A percentile compares a stretch with the other conserved stretches of the same genome.
Conservation (phyloP, 331 rosid genomes). For the Pyracantha coccinea region DNA sequence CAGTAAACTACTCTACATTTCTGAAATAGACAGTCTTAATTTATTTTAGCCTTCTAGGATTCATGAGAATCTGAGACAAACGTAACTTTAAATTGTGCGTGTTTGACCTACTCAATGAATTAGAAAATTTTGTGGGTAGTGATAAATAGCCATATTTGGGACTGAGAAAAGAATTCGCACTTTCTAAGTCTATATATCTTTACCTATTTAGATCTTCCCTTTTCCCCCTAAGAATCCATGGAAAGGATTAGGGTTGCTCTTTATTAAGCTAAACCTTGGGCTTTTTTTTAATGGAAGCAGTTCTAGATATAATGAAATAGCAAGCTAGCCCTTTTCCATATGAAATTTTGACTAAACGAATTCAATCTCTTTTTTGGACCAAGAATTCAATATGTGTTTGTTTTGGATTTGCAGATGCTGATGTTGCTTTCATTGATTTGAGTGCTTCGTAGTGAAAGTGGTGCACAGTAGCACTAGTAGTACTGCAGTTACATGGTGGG, state of each 20-base stretch:
- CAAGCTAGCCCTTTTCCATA: neutral
- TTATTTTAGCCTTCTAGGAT: neutral
- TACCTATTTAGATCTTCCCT: too few species aligned
- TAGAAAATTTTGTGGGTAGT: neutral
- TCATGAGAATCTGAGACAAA: neutral
- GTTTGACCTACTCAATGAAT: neutral
- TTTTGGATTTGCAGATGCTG: conserved; percentile 3
- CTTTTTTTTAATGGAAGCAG: too few species aligned
- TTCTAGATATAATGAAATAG: neutral
- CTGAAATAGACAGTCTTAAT: neutral
- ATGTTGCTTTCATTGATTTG: neutral
- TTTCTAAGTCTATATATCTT: neutral
- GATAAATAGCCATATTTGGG: neutral
- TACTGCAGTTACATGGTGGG: neutral
- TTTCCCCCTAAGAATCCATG: neutral
- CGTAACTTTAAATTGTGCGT: neutral
- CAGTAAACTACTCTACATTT: neutral
- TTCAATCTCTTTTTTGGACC: neutral
- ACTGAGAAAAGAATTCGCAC: neutral
- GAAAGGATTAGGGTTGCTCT: neutral
- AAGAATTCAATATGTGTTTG: neutral
- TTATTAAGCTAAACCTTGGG: neutral
- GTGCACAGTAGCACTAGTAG: neutral
- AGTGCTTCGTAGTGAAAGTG: neutral
- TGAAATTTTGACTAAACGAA: neutral